Percentiles rank a stretch among this genome's conserved stretches.
Evolutionary conservation across 75 land plant genomes (phyloP).

Genomic region (Picea glauca): DNA sequence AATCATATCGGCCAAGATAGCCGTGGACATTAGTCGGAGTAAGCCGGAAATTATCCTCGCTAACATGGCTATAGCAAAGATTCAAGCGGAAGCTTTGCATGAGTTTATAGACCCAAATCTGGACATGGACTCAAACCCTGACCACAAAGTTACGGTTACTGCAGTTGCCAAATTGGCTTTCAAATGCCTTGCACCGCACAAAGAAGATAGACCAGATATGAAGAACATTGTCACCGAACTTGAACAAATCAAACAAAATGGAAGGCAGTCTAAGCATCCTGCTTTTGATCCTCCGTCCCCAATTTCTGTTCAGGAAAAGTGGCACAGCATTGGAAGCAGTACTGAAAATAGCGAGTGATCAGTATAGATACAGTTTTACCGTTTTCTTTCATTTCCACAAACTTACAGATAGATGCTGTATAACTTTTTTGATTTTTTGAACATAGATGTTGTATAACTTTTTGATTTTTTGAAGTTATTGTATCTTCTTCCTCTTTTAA

Average conservation of each 20-base stretch:
- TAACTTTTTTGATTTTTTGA: no score
- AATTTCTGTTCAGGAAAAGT: no score
- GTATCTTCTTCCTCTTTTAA: no score
- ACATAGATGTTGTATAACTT: no score
- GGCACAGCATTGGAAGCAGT: no score
- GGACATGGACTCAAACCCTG: neutral
- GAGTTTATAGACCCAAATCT: constrained; percentile 30
- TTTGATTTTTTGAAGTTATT: no score
- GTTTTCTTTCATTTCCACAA: no score
- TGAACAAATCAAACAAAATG: neutral
- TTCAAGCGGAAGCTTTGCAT: constrained; percentile 15
- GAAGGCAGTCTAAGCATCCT: no score
- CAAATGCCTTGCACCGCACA: constrained; percentile 25
- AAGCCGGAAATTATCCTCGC: constrained; percentile 23
- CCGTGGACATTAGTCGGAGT: constrained; percentile 20
- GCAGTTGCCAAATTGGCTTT: constrained; percentile 29
- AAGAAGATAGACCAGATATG: constrained; percentile 34
- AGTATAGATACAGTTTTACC: no score
- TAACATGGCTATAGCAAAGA: constrained; percentile 19
- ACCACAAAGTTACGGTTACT: constrained; percentile 3
- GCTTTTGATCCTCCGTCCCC: no score
- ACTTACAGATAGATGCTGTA: no score
- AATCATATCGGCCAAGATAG: constrained; percentile 14
- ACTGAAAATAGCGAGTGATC: no score
- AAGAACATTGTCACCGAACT: constrained; percentile 14